Conservation (phyloP, 192 early-diverging fungal genomes). For the Dimargaris cristalligena region DNA sequence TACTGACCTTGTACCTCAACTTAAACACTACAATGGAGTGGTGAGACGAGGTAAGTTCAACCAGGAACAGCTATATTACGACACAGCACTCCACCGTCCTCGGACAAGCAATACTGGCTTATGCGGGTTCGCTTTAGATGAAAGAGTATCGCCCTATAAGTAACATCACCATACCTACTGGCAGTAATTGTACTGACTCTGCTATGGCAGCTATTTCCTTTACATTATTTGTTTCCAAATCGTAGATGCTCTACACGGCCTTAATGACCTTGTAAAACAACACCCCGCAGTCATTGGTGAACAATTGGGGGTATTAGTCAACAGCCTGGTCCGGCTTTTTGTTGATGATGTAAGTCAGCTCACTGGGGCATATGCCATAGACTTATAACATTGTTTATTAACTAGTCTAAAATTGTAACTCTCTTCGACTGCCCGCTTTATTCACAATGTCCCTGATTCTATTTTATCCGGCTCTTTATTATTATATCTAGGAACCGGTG, state of each 20-base stretch:
- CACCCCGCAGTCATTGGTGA: conserved; percentile 20
- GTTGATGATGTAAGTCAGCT: conserved; percentile 21
- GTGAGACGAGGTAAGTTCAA: conserved; percentile 19
- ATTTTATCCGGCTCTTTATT: not conserved
- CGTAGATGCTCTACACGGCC: conserved; percentile 29
- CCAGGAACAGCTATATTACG: too few relatives aligned
- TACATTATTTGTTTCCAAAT: too few relatives aligned
- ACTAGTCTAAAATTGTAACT: not conserved
- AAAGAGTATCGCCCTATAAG: too few relatives aligned
- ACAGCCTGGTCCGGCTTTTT: conserved; percentile 23
- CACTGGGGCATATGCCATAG: too few relatives aligned
- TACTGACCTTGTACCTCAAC: conserved; percentile 49
- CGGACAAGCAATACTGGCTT: too few relatives aligned
- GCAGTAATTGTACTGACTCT: too few relatives aligned
- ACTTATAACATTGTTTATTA: not conserved
- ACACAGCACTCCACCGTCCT: too few relatives aligned
- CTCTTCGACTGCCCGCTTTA: not conserved
- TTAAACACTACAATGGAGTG: conserved; percentile 58
- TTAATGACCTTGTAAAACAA: conserved; percentile 23
- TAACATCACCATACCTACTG: too few relatives aligned
- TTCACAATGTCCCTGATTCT: not conserved
- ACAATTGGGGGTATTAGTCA: conserved; percentile 29
- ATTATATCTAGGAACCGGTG: conserved; percentile 11
- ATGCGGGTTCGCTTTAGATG: too few relatives aligned
- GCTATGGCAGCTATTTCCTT: too few relatives aligned